Percentiles rank a stretch among this genome's conserved stretches.
Evolutionary conservation across 2,329 filamentous ascomycete species (phyloP).

Genomic region (Lithohypha guttulata): DNA sequence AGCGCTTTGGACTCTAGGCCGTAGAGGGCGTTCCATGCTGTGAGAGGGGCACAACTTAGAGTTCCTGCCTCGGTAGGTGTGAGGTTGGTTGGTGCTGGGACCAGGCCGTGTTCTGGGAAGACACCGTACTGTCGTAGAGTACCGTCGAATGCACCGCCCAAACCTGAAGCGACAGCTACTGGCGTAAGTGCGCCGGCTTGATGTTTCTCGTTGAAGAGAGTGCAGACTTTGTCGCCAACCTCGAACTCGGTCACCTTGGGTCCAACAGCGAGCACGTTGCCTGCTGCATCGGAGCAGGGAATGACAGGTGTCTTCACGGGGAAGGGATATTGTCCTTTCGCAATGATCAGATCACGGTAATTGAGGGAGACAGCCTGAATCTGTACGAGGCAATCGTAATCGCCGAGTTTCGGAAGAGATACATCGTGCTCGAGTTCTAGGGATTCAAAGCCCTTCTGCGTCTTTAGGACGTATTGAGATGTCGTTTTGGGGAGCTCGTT

Average conservation of each 20-base stretch:
- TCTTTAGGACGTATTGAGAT: slow-evolving; percentile 7
- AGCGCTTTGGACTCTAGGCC: slow-evolving; percentile 40
- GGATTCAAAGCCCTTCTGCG: slow-evolving; percentile 47
- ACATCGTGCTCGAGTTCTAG: slow-evolving; percentile 46
- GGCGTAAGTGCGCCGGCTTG: slow-evolving; percentile 38
- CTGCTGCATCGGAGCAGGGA: slow-evolving; percentile 34
- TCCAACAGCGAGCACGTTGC: slow-evolving; percentile 42
- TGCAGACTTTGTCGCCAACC: slow-evolving; percentile 47
- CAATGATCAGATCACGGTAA: slow-evolving; percentile 40
- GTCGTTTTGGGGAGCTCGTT: slow-evolving; percentile 15
- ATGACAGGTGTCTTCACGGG: slow-evolving; percentile 12
- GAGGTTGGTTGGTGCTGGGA: slow-evolving; percentile 49
- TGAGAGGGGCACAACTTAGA: slow-evolving; percentile 50
- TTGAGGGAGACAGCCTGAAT: slow-evolving; percentile 41
- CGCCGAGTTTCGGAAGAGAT: slow-evolving; percentile 50
- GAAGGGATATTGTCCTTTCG: slow-evolving; percentile 22
- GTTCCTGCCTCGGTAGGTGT: slow-evolving; percentile 45
- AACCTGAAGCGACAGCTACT: slow-evolving; percentile 40
- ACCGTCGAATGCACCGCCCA: slow-evolving; percentile 60
- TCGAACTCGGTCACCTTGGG: slow-evolving; percentile 46
- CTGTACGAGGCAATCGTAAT: slow-evolving; percentile 63
- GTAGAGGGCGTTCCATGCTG: slow-evolving; percentile 56
- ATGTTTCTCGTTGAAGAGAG: slow-evolving; percentile 49
- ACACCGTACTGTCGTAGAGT: slow-evolving; percentile 56
- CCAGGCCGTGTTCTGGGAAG: slow-evolving; percentile 58